phyloP scores from a whole-genome alignment of 2,329 filamentous ascomycete genomes.

The Ilyonectria destructans region DNA sequence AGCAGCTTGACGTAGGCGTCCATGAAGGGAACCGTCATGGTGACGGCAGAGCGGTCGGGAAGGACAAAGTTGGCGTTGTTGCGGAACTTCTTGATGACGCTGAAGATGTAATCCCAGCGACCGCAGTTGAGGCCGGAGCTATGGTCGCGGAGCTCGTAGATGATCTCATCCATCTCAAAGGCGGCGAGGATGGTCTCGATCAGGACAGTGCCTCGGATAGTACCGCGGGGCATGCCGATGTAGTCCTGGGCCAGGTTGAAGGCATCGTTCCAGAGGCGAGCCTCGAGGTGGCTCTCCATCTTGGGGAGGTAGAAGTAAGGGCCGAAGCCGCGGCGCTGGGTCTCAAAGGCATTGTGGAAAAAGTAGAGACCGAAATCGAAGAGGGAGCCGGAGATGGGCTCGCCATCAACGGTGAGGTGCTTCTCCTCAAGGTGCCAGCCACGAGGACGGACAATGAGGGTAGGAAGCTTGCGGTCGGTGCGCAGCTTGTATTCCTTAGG shows the following conservation, averaged over 20 bases:
- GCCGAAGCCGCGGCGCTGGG: slow-evolving; percentile 86
- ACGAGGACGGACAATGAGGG: slow-evolving; percentile 93
- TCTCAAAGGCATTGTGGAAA: slow-evolving; percentile 96
- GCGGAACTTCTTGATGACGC: slow-evolving; percentile 99
- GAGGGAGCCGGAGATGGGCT: slow-evolving; percentile 91
- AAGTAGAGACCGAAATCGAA: slow-evolving; percentile 99
- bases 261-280: slow-evolving; percentile 96
- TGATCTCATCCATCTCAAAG: slow-evolving; percentile 99
- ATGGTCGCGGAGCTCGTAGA: slow-evolving; percentile 98
- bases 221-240: slow-evolving; percentile 90
- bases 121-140: slow-evolving; percentile 97
- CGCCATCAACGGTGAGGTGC: slow-evolving; percentile 95
- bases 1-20: slow-evolving; percentile 94
- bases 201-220: slow-evolving; percentile 93
- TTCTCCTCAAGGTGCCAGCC: slow-evolving; percentile 99
- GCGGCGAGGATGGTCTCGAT: slow-evolving; percentile 98
- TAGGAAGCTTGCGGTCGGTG: slow-evolving; percentile 87
- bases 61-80: slow-evolving; percentile 94
- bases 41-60: slow-evolving; percentile 91
- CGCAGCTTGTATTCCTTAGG: slow-evolving; percentile 98
- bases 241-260: slow-evolving; percentile 98
- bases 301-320: slow-evolving; percentile 99
- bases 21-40: slow-evolving; percentile 99
- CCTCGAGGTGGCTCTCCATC: slow-evolving; percentile 98
- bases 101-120: slow-evolving; percentile 99